Percentiles rank a stretch among this genome's conserved stretches.
Conservation (phyloP, 1,284 basidiomycete genomes). For the Calocybe gambosa region DNA sequence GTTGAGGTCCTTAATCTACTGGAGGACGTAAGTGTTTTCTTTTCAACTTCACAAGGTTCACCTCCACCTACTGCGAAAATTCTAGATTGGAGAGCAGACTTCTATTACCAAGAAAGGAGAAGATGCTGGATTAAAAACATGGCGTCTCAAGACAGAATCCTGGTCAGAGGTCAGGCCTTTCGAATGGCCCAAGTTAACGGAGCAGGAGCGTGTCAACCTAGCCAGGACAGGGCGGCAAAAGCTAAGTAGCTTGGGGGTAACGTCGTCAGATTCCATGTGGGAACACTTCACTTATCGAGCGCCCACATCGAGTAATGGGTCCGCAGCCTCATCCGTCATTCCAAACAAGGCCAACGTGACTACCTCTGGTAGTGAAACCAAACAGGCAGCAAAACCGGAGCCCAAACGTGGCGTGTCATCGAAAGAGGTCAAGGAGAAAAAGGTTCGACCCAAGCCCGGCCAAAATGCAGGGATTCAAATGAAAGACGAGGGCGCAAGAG, state of each 20-base stretch:
- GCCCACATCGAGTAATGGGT: constrained; percentile 6
- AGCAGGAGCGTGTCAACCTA: constrained; percentile 39
- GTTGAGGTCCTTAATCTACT: constrained; percentile 40
- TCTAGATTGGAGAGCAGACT: constrained; percentile 46
- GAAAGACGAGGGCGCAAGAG: constrained; percentile 50
- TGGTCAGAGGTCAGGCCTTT: constrained; percentile 68
- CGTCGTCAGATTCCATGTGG: constrained; percentile 55
- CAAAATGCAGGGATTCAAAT: constrained; percentile 40
- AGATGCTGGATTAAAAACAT: constrained; percentile 33
- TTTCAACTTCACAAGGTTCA: background rate
- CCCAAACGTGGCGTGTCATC: constrained; percentile 38
- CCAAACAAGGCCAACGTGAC: constrained; percentile 22
- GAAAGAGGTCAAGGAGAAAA: constrained; percentile 41
- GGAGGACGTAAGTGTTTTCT: constrained; percentile 32
- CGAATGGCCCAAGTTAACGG: constrained; percentile 45
- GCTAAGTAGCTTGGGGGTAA: constrained; percentile 44
- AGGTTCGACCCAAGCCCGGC: constrained; percentile 33
- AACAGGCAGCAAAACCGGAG: constrained; percentile 5
- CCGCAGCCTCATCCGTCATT: constrained; percentile 15
- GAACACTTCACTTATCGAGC: constrained; percentile 25
- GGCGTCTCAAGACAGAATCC: constrained; percentile 45
- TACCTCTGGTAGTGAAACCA: constrained; percentile 2
- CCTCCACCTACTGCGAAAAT: background rate
- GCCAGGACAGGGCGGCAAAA: constrained; percentile 42
- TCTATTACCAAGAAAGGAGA: constrained; percentile 28